Conservation (phyloP, 352 stramenopile genomes). For the Halophytophthora polymorphica region DNA sequence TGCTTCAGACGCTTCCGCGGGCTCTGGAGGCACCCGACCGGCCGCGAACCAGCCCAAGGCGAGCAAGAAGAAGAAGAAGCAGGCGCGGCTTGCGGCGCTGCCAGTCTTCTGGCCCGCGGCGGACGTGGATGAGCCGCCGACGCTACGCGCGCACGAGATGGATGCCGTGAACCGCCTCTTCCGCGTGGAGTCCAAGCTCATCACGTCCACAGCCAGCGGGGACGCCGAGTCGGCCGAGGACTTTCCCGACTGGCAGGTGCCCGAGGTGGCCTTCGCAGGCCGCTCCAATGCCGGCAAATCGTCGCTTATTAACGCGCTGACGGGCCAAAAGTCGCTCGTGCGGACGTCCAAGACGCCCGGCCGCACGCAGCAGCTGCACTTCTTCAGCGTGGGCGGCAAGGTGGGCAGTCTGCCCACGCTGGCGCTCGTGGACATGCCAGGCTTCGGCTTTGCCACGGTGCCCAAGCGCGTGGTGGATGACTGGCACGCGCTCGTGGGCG, state of each 20-base stretch:
- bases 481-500: constrained; percentile 79
- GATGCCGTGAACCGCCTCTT: constrained; percentile 61
- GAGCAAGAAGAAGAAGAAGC: constrained; percentile 50
- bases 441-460: constrained; percentile 82
- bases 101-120: constrained; percentile 57
- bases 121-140: constrained; percentile 45
- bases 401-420: constrained; percentile 62
- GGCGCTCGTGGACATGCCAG: constrained; percentile 82
- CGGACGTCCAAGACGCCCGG: constrained; percentile 86
- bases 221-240: constrained; percentile 22
- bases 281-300: constrained; percentile 90
- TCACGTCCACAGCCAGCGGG: constrained; percentile 55
- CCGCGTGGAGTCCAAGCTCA: constrained; percentile 51
- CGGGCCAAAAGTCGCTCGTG: constrained; percentile 60
- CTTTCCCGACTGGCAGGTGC: constrained; percentile 63
- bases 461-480: constrained; percentile 69
- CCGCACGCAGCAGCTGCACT: constrained; percentile 77
- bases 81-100: constrained; percentile 41
- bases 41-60: background rate
- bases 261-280: constrained; percentile 83
- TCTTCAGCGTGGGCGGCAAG: constrained; percentile 80
- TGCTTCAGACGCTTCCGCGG: constrained; percentile 4
- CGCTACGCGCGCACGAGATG: constrained; percentile 61
- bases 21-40: background rate
- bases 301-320: constrained; percentile 85